Evolutionary conservation across 2,329 filamentous ascomycete genomes (phyloP), one percentile per base, ranked within the genome.

Genomic region (Aspergillus caelatus): DNA sequence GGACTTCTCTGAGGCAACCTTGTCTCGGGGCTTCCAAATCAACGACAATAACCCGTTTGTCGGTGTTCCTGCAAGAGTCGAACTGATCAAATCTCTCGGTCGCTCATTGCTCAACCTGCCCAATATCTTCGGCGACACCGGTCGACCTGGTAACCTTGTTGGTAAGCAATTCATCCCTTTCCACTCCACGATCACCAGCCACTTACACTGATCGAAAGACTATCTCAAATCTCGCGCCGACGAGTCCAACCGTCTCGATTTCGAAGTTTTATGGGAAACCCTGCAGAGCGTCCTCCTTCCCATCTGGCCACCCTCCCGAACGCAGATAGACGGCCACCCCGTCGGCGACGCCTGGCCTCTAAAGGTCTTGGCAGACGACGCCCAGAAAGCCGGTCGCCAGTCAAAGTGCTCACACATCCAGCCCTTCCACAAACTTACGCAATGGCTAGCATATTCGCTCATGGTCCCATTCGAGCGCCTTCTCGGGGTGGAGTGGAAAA

Each of bases 381-480:
- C 26, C 65, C 69, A n/a, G 63, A 61, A 12, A 65, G 66, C 23
- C 19, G 58, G 3, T 14, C 21, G 19, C 30, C 50, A 21, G 23
- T 48, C 61, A 1, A 56, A 60, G 34, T 63, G 57, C 7, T 62
- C 60, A 9, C 36, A 46, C 12, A 85, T 86, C 14, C 80, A 84
- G 6, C 84, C 84, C 0, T 85, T 86, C 70, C 86, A 88, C 71
- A 87, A 87, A 67, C 81, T 91, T 10, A 91, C 89, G 0, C 89
- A 92, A 72, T 92, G 89, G 90, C 83, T 92, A 7, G 86, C 85
- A 1, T 92, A 92, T 75, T 91, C 89, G 0, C 80, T 92, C 9
- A 91, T 90, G 79, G 88, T 91, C 4, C 85, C 86, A 0, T 87
- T 89, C 69, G 80, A 83, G 55, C 80, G 81, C 2, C 74, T 88